phyloP scores from a whole-genome alignment of 1,139 yeast species.

The Hemisphaericaspora xylanilytica region DNA sequence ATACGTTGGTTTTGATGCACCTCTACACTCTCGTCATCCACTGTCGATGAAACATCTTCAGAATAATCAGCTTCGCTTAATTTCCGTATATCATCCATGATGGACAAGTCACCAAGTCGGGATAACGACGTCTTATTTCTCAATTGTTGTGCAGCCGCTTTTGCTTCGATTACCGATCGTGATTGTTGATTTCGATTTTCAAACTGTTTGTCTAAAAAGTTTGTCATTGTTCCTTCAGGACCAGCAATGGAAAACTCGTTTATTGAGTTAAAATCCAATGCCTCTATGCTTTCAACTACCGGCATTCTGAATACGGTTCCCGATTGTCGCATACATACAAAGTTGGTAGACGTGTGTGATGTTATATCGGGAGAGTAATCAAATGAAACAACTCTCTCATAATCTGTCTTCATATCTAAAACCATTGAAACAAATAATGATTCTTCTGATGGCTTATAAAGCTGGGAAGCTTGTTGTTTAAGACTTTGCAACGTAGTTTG shows the following conservation, averaged over 20 bases:
- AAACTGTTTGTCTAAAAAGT: constrained; percentile 26
- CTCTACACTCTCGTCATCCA: constrained; percentile 29
- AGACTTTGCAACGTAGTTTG: constrained; percentile 25
- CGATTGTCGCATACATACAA: constrained; percentile 86
- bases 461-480: constrained; percentile 34
- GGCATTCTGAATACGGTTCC: constrained; percentile 85
- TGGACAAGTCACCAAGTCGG: constrained; percentile 19
- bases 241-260: constrained; percentile 72
- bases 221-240: constrained; percentile 53
- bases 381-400: constrained; percentile 78
- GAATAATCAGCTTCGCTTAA: constrained; percentile 21
- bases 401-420: constrained; percentile 70
- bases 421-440: constrained; percentile 75
- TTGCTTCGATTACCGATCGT: constrained; percentile 7
- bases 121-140: constrained; percentile 9
- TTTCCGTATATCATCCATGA: constrained; percentile 22
- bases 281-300: constrained; percentile 64
- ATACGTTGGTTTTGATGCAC: constrained; percentile 6
- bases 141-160: constrained; percentile 1
- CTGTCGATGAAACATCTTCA: constrained; percentile 31
- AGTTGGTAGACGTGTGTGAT: constrained; percentile 47
- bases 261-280: constrained; percentile 63
- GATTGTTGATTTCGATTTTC: constrained; percentile 7
- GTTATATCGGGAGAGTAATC: constrained; percentile 68
- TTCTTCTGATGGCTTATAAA: constrained; percentile 43